phyloP scores from a whole-genome alignment of 2,329 filamentous ascomycete species.

The Clonostachys rhizophaga region DNA sequence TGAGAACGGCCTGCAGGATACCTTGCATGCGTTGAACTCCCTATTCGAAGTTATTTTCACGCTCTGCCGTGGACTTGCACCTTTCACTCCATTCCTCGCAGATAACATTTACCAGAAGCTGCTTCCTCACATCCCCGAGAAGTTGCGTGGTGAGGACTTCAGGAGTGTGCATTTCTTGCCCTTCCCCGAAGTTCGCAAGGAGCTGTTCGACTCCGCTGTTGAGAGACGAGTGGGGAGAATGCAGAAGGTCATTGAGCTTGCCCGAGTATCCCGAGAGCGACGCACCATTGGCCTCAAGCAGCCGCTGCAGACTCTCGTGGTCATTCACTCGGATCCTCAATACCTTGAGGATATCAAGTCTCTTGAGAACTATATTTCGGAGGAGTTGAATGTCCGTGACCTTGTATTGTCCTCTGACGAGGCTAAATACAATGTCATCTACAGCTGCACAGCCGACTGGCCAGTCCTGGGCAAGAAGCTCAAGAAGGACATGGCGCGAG shows the following conservation, averaged over 20 bases:
- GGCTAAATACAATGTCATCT: slow-evolving; percentile 85
- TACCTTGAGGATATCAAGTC: slow-evolving; percentile 86
- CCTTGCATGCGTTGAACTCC: slow-evolving; percentile 85
- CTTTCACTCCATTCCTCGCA: slow-evolving; percentile 93
- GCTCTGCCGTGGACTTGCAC: slow-evolving; percentile 80
- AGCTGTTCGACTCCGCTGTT: slow-evolving; percentile 81
- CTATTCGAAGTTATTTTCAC: slow-evolving; percentile 92
- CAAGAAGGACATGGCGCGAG: slow-evolving; percentile 87
- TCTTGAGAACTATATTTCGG: slow-evolving; percentile 80
- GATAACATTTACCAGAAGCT: slow-evolving; percentile 90
- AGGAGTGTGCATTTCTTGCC: slow-evolving; percentile 89
- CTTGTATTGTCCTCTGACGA: slow-evolving; percentile 83
- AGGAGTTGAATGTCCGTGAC: slow-evolving; percentile 88
- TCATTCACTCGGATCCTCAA: slow-evolving; percentile 77
- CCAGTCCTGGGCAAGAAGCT: slow-evolving; percentile 93
- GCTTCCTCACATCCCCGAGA: slow-evolving; percentile 73
- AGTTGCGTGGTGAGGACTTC: slow-evolving; percentile 63
- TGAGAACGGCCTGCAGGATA: slow-evolving; percentile 80
- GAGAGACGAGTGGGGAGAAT: slow-evolving; percentile 85
- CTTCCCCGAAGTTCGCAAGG: slow-evolving; percentile 83
- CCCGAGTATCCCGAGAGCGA: slow-evolving; percentile 79
- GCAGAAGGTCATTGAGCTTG: slow-evolving; percentile 94
- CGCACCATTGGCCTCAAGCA: slow-evolving; percentile 83
- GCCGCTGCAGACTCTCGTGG: slow-evolving; percentile 81
- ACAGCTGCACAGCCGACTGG: slow-evolving; percentile 88